phyloP scores from a whole-genome alignment of 75 land plant genomes.

The Selaginella moellendorffii region DNA sequence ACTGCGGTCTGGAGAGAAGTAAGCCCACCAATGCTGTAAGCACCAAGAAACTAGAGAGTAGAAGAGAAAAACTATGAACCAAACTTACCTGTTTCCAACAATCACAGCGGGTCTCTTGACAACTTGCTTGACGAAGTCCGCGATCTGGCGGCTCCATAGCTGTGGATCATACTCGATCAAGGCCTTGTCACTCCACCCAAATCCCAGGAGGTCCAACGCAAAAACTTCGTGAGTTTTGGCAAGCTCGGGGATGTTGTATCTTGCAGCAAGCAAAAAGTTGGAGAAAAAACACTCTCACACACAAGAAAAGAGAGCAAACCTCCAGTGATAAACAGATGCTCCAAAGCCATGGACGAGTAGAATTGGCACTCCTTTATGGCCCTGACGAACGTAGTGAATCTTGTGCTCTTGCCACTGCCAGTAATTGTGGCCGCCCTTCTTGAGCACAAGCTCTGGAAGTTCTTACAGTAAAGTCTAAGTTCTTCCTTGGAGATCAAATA shows the following conservation, averaged over 20 bases:
- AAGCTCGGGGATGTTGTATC: slow-evolving; percentile 91
- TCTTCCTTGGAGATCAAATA: too few species aligned
- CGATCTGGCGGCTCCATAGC: slow-evolving; percentile 87
- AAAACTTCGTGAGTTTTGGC: slow-evolving; percentile 72
- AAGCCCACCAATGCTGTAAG: background rate
- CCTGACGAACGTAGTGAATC: slow-evolving; percentile 89
- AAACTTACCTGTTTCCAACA: slow-evolving; percentile 64
- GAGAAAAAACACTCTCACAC: background rate
- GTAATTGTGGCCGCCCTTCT: slow-evolving; percentile 75
- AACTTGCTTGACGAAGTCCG: slow-evolving; percentile 72
- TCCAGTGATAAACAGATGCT: slow-evolving; percentile 97
- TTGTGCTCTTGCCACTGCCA: slow-evolving; percentile 87
- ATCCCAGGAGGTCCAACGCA: slow-evolving; percentile 87
- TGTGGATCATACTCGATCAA: slow-evolving; percentile 64
- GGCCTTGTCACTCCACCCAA: slow-evolving; percentile 99
- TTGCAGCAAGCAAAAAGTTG: slow-evolving; percentile 7
- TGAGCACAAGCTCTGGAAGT: slow-evolving; percentile 42
- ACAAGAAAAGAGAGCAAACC: slow-evolving; percentile 31
- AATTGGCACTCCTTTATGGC: slow-evolving; percentile 60
- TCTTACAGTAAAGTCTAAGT: too few species aligned
- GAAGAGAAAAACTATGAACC: background rate
- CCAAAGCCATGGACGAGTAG: slow-evolving; percentile 98
- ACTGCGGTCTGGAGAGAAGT: background rate
- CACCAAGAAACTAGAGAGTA: background rate
- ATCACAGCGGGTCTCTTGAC: slow-evolving; percentile 74